Evolutionary conservation across 176 grass and related monocot genomes (phyloP), one percentile per base, ranked within the genome.

Genomic region (Rhipidocladum racemiflorum): DNA sequence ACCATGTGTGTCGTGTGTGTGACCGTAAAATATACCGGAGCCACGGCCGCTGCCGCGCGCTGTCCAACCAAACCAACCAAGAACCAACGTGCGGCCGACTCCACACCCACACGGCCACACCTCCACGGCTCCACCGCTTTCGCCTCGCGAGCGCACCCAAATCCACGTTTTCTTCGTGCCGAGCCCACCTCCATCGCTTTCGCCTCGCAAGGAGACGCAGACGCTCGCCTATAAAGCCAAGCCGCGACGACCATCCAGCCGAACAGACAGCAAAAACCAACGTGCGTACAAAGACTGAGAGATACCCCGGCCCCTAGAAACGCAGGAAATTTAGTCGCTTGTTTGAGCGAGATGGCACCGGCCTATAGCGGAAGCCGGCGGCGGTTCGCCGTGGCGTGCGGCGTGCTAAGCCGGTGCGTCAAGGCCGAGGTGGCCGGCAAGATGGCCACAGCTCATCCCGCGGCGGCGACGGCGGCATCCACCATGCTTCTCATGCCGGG

Each of bases 381-480:
- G 42, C 68, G 54, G n/a, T 83, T 88, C 54, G 74, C 72, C 16
- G 53, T 73, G 18, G 57, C 86, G 55, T 88, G 86, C 70, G 70
- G 65, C 29, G 64, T 88, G 8, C 74, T 88, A 4, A 88, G 86
- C 44, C 73, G 64, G 18, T 79, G 77, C 72, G 53, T 88, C 74
- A 88, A 78, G 80, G 86, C 81, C 35, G 76, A 83, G 17, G 11
- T 29, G 39, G 65, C 38, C 18, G 65, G 21, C 11, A n/a, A 40
- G 66, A 24, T 15, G 9, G 21, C 12, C n/a, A 11, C 21, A 12
- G 10, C 0, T 43, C 64, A n/a, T 35, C 34, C 64, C 3, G 59
- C 51, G 7, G 54, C 16, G 25, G 39, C 4, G 4, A 1, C 28
- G 29, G 25, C 45, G 3, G 30, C 48, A 7, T 7, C 65, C 21